phyloP scores from a whole-genome alignment of 306 rosid species.

The Hippophae tibetana region DNA sequence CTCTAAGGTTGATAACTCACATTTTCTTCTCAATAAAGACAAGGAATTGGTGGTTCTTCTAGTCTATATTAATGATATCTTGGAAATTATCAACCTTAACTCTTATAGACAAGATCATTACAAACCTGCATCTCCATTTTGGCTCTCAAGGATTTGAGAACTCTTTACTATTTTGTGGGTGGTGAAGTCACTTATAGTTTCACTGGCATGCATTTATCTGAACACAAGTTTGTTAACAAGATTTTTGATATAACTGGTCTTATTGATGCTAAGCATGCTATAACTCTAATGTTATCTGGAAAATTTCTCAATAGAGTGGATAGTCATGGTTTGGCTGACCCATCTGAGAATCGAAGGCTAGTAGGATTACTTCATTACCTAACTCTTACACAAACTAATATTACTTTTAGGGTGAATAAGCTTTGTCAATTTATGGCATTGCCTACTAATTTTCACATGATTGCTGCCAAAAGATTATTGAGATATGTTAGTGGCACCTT shows the following conservation, averaged over 20 bases:
- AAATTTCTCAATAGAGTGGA: neutral
- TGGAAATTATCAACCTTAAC: neutral
- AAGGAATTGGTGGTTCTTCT: neutral
- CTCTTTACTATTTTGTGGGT: neutral
- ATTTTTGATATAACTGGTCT: neutral
- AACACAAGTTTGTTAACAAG: neutral
- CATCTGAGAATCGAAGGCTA: neutral
- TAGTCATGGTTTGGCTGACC: neutral
- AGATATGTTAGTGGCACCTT: no score
- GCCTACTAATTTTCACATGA: no score
- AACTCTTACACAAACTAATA: neutral
- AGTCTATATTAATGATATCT: neutral
- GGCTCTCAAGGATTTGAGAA: neutral
- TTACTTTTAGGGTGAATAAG: no score
- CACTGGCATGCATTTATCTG: neutral
- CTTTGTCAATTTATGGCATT: no score
- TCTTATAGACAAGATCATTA: neutral
- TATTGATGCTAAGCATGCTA: neutral
- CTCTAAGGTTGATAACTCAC: neutral
- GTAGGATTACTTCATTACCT: neutral
- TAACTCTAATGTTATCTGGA: neutral
- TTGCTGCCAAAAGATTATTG: no score
- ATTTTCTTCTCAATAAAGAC: neutral
- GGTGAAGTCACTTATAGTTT: neutral
- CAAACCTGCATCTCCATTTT: neutral